A percentile compares a stretch with the other conserved stretches of the same genome.
These are phyloP conservation scores for Oenanthe sinensis DNA, from an alignment of 129 eudicot species.

Conservation along the genomic window DNA sequence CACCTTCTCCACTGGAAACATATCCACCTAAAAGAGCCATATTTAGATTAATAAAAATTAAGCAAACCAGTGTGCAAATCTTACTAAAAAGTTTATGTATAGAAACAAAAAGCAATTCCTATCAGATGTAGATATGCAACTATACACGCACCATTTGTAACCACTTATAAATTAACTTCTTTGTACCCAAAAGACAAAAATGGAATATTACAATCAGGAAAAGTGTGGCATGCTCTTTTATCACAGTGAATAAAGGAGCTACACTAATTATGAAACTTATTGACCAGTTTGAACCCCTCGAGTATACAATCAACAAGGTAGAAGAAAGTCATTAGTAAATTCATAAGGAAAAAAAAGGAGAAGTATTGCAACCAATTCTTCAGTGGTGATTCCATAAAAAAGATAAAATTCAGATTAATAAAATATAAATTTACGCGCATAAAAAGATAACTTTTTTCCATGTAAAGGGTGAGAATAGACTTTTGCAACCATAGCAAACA, in stretches of 20 bases:
- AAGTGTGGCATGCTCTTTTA: neutral
- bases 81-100: neutral
- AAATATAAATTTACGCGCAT: neutral
- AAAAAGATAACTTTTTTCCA: no score
- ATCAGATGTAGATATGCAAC: neutral
- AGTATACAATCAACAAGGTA: neutral
- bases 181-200: neutral
- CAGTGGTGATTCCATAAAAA: neutral
- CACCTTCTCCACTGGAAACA: conserved; percentile 62
- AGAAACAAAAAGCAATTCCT: neutral
- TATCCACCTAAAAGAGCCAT: conserved; percentile 49
- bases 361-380: neutral
- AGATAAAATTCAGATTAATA: no score
- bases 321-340: neutral
- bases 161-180: neutral
- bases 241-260: neutral
- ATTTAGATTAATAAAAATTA: neutral
- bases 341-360: neutral
- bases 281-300: neutral
- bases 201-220: neutral
- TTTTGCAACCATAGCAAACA: neutral
- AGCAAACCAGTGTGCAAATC: neutral
- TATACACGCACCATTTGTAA: neutral
- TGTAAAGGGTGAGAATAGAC: neutral
- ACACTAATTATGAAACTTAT: neutral